A percentile compares a stretch with the other conserved stretches of the same genome.
Conservation (phyloP, 129 eudicot genomes). For the Erigeron canadensis region DNA sequence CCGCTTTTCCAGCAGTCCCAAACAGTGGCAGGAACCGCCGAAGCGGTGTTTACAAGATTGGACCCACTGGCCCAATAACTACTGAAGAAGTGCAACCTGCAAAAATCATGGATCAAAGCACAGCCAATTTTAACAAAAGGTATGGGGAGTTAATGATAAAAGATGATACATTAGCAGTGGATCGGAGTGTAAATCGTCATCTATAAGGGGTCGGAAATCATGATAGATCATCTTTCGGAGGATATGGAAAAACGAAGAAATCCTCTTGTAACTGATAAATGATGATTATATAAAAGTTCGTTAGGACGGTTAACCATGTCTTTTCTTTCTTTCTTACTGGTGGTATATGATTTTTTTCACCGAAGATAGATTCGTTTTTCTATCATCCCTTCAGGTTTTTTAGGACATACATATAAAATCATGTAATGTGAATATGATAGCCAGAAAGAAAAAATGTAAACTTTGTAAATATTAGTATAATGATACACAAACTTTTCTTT, state of each 20-base stretch:
- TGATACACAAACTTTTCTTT: too few relatives aligned
- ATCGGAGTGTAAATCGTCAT: constrained; percentile 44
- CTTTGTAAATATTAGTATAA: too few relatives aligned
- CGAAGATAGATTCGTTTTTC: constrained; percentile 23
- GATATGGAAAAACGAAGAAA: constrained; percentile 35
- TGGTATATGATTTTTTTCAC: constrained; percentile 31
- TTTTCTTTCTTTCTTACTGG: constrained; percentile 17
- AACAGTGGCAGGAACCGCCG: constrained; percentile 41
- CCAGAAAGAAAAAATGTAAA: constrained; percentile 43
- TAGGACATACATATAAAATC: background rate
- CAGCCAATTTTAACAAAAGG: constrained; percentile 17
- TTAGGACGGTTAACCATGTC: constrained; percentile 12
- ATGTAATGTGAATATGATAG: constrained; percentile 72
- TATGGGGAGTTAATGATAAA: constrained; percentile 21
- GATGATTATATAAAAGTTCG: constrained; percentile 32
- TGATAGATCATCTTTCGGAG: constrained; percentile 36
- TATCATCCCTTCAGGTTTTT: constrained; percentile 18
- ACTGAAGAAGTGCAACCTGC: constrained; percentile 37
- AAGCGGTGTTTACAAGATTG: constrained; percentile 31
- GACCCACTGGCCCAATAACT: constrained; percentile 69
- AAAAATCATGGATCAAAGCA: constrained; percentile 17
- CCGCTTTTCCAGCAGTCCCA: constrained; percentile 80
- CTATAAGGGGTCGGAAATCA: constrained; percentile 42
- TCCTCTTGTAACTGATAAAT: constrained; percentile 37
- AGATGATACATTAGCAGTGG: constrained; percentile 21